Evolutionary conservation across 495 filamentous ascomycete genomes (phyloP), one percentile per base, ranked within the genome.

Genomic region (Astrothelium subdiscretum): DNA sequence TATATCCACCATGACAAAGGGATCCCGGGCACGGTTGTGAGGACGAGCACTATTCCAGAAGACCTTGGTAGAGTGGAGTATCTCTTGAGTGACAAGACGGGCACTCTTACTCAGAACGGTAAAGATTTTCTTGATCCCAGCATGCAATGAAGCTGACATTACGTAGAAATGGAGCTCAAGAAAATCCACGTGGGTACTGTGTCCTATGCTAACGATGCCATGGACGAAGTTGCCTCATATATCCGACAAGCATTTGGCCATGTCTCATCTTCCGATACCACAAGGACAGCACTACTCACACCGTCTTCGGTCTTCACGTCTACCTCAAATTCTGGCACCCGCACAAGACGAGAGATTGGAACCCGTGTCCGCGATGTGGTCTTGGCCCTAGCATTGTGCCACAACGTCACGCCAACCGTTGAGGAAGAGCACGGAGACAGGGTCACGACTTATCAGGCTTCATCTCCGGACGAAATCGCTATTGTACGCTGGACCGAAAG

Each of bases 111-210:
- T 12, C 91, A 97, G 69, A 99, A 99, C 71, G 85, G 80, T 81
- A 66, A 68, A 59, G 42, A 10, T 11, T 12, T 59, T 18, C 32
- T 31, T 51, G 48, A 31, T 62, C 43, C 20, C 6, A 26, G 48
- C 40, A 32, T 40, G 54, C 27, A 61, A 15, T 54, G 3, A 32
- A 11, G 48, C 66, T 67, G 52, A 71, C 59, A 58, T 26, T 32
- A 10, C 2, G 48, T 43, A 83, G 90, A 97, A 67, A 97, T 97
- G 92, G 94, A 96, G 73, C 82, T 99, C 80, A 95, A 92, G 69
- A 99, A 97, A 74, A 92, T 97, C 31, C 95, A 97, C 68, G 90
- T 99, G 63, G 95, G 95, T 1, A 97, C 94, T 24, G 95, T 97
- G 2, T 96, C 92, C 0, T 99, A 97, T 69, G 95, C 91, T 26